Base-by-base conservation (phyloP, 148 eudicot species). In the Amaranthus hypochondriacus region DNA sequence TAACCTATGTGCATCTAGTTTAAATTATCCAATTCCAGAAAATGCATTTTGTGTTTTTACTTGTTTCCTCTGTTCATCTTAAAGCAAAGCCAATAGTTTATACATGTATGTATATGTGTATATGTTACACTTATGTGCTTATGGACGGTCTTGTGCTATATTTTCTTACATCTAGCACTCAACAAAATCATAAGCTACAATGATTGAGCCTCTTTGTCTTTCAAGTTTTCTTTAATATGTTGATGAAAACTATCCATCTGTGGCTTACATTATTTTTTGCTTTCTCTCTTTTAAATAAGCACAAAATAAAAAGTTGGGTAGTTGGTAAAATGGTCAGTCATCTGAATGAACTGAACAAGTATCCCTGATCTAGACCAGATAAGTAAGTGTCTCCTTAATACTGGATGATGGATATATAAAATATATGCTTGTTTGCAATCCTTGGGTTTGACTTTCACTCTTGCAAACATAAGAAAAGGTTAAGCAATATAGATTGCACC, bases 91-190 rank as follows among this genome's bases (percentile, higher is more conserved):
- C 1, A 28, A 28, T 28, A 28, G 39, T 28, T 28, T 28, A 28
- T 28, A 28, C 39, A 28, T 28, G 39, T 28, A 28, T 48, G 4
- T 67, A 3, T 7, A 21, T 39, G 11, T 54, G 70, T 47, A 47
- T 18, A 42, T 9, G 7, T 10, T 18, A 49, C 14, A 51, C 28
- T 54, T 46, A 14, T 18, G 74, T 77, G 75, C 72, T 78, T 78
- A 73, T 72, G 55, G 70, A 71, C 48, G 49, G 68, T 69, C 68
- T 69, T 57, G 75, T 73, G 68, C 78, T 69, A 72, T 69, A 65
- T 44, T 12, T 57, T 60, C 3, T 68, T 61, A 3, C 12, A 43
- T 73, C 62, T 28, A 78, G 73, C 77, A 73, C 69, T 46, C 53
- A 46, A 44, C 77, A 60, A 60, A 68, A 58, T 52, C 62, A 78